Evolutionary conservation across 2,329 filamentous ascomycete species (phyloP), one percentile per base, ranked within the genome.

Genomic region (Fusarium hainanense): DNA sequence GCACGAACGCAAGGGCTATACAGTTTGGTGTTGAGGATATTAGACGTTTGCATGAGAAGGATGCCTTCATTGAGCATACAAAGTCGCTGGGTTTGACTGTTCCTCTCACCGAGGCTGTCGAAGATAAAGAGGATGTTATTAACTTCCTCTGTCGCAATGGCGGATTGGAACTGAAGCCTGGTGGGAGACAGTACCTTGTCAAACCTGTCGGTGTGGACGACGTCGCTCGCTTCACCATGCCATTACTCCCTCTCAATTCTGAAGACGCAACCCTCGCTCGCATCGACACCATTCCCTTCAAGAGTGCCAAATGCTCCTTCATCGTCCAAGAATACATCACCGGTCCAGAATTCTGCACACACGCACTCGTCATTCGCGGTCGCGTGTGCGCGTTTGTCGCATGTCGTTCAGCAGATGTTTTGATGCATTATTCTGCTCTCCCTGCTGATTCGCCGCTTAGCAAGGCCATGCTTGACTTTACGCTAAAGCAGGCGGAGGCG

Each of bases 341-440:
- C 1, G 83, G 85, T 1, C 82, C 83, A 0, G 91, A 93, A 76
- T 93, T 89, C 75, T 92, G 90, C 77, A 93, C 92, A 0, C 91
- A 94, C 70, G 81, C 90, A 0, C 82, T 94, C 4, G 80, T 94
- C 6, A 82, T 93, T n/a, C 79, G 82, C 1, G 91, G 91, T 2
- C 78, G 85, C 34, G 85, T 94, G 18, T 86, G 85, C 51, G 87
- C 86, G 1, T 93, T 94, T 69, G 86, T 88, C 9, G 88, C 90
- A 0, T 93, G 91, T 73, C 87, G 87, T 4, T 90, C 87, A 1
- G 81, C 83, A 1, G 88, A 88, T 68, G 80, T 90, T 6, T 80
- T 89, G 25, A 91, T 92, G 86, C 88, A 91, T 70, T 93, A 93
- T 78, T 79, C 82, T 27, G 84, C 88, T 0, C 83, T 93, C 0